Conservation (phyloP, 495 filamentous ascomycete species). For the Hyaloscypha finlandica region DNA sequence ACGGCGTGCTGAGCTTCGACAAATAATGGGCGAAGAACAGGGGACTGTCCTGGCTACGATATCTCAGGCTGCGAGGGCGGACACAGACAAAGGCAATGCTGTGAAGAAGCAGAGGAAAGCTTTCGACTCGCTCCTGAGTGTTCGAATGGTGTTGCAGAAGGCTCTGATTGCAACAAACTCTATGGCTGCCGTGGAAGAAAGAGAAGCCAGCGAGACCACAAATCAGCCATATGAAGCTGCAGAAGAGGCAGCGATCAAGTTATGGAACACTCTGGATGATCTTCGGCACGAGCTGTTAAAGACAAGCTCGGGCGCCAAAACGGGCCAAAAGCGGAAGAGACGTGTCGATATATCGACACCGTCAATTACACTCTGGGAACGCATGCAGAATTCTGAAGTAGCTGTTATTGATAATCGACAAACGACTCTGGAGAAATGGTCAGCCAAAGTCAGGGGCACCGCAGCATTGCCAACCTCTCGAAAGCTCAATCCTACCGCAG, state of each 20-base stretch:
- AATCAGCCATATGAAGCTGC: conserved; percentile 65
- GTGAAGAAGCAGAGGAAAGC: conserved; percentile 80
- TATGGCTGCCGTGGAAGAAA: conserved; percentile 47
- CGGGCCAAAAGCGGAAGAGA: conserved; percentile 61
- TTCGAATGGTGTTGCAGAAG: conserved; percentile 89
- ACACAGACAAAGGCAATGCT: conserved; percentile 81
- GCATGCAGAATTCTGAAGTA: conserved; percentile 63
- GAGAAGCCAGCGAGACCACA: conserved; percentile 41
- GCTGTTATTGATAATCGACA: conserved; percentile 51
- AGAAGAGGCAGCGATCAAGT: conserved; percentile 81
- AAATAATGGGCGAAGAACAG: conserved; percentile 71
- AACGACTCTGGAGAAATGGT: conserved; percentile 68
- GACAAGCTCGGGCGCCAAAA: conserved; percentile 31
- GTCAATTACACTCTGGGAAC: conserved; percentile 67
- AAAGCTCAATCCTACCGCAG: conserved; percentile 54
- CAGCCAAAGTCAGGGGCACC: conserved; percentile 52
- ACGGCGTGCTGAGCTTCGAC: conserved; percentile 61
- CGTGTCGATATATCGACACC: conserved; percentile 50
- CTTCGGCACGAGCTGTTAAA: conserved; percentile 64
- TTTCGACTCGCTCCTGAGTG: conserved; percentile 85
- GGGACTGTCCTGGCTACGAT: conserved; percentile 68
- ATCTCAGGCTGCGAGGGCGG: conserved; percentile 71
- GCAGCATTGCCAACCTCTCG: conserved; percentile 46
- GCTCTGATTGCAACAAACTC: conserved; percentile 80
- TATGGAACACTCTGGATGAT: conserved; percentile 82